Evolutionary conservation across 768 basidiomycete species (phyloP), one percentile per base, ranked within the genome.

Genomic region (Boletus sp.): DNA sequence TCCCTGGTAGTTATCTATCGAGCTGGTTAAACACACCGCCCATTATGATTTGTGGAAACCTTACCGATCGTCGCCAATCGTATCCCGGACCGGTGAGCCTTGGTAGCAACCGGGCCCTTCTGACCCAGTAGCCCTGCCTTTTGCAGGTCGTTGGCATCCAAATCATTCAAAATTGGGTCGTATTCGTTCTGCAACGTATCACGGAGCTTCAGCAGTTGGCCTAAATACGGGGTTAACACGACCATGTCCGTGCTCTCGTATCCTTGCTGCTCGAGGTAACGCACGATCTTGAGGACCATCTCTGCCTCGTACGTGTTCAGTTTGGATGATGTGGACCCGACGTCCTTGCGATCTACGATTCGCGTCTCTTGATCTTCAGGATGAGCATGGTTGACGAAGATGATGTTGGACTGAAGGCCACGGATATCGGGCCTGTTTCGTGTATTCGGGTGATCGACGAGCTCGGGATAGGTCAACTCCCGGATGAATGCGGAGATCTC

Each of bases 1-100:
- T 10, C 87, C 87, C 63, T 89, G 87, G 59, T 88, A 89, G 61
- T 90, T 90, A 58, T 89, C 87, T 88, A 54, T 14, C 24, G 12
- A 18, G 15, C 14, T 11, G 20, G 49, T 59, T 29, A 44, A 6
- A 50, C 9, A 7, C 32, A 15, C 36, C 11, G 7, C 7, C 29
- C 7, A 1, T 14, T 2, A 47, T n/a, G 30, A 5, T 11, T 24
- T 24, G 24, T 24, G 3, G 24, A 15, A 40, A 47, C 48, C 75
- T 35, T 60, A 86, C 87, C 87, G 9, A 89, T 87, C 0, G 87
- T 89, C 0, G 86, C 82, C 4, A 89, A 68, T 12, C 85, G 80
- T 48, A 90, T 67, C 11, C 63, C 63, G 18, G 46, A 41, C 12
- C 67, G 57, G 1, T 74, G 69, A 36, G 71, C 76, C 66, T 82